phyloP scores from a whole-genome alignment of 768 basidiomycete genomes.

The Pleurotus tuber-regium region DNA sequence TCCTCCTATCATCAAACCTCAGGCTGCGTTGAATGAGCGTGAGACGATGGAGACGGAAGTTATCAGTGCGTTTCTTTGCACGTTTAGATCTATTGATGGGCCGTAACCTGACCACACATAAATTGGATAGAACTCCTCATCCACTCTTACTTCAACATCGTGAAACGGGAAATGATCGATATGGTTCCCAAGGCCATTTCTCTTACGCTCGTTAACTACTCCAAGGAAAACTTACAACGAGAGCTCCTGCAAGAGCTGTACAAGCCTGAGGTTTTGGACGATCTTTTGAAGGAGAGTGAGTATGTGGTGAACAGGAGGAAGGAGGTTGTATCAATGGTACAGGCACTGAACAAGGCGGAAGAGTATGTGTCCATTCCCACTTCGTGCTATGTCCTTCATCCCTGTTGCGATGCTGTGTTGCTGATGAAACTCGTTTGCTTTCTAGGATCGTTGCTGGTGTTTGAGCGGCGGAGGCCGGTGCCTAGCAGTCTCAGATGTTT shows the following conservation, averaged over 20 bases:
- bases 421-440: constrained; percentile 13
- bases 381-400: not conserved
- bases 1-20: constrained; percentile 84
- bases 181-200: constrained; percentile 98
- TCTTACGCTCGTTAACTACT: constrained; percentile 84
- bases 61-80: constrained; percentile 79
- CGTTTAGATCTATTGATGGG: too few relatives aligned
- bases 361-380: constrained; percentile 54
- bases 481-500: not conserved
- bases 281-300: constrained; percentile 93
- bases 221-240: constrained; percentile 93
- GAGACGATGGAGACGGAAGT: constrained; percentile 99
- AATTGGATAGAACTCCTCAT: constrained; percentile 94
- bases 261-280: constrained; percentile 94
- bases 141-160: constrained; percentile 95
- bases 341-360: constrained; percentile 95
- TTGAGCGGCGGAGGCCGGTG: constrained; percentile 13
- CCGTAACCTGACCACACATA: too few relatives aligned
- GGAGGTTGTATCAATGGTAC: constrained; percentile 91
- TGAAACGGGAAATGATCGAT: constrained; percentile 99
- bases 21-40: constrained; percentile 86
- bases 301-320: constrained; percentile 86
- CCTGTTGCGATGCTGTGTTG: constrained; percentile 1
- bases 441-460: constrained; percentile 67
- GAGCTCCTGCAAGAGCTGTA: constrained; percentile 95